Percentiles rank a stretch among this genome's conserved stretches.
Evolutionary conservation across 78 protist genomes (phyloP).

Genomic region (Speleostelium caveatum): DNA sequence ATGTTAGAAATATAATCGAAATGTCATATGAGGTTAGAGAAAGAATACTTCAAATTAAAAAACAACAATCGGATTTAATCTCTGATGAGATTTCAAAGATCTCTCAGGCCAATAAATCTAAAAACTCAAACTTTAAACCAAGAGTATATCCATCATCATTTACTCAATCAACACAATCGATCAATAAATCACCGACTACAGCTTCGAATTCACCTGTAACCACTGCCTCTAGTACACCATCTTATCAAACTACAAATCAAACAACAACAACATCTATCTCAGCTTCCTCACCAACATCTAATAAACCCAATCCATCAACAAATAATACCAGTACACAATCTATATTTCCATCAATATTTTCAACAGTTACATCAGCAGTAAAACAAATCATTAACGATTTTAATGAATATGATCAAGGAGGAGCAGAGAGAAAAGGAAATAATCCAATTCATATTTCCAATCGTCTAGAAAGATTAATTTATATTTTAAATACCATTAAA

Average conservation of each 20-base stretch:
- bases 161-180: conserved; percentile 2
- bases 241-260: not conserved
- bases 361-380: conserved; percentile 36
- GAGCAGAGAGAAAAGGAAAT: conserved; percentile 20
- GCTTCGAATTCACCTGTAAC: not conserved
- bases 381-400: conserved; percentile 29
- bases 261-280: not conserved
- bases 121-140: not conserved
- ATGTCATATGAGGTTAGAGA: conserved; percentile 10
- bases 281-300: not conserved
- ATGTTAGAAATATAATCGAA: not conserved
- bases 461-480: conserved; percentile 61
- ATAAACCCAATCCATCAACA: not conserved
- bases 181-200: not conserved
- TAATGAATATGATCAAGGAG: conserved; percentile 33
- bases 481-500: conserved; percentile 9
- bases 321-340: not conserved
- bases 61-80: not conserved
- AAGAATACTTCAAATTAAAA: not conserved
- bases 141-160: not conserved
- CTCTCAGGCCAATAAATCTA: not conserved
- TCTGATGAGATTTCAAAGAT: not conserved
- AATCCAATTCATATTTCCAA: conserved; percentile 35
- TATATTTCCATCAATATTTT: not conserved
- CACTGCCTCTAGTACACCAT: not conserved